phyloP scores from a whole-genome alignment of 129 eudicot genomes.

The Chrysanthemum seticuspe region DNA sequence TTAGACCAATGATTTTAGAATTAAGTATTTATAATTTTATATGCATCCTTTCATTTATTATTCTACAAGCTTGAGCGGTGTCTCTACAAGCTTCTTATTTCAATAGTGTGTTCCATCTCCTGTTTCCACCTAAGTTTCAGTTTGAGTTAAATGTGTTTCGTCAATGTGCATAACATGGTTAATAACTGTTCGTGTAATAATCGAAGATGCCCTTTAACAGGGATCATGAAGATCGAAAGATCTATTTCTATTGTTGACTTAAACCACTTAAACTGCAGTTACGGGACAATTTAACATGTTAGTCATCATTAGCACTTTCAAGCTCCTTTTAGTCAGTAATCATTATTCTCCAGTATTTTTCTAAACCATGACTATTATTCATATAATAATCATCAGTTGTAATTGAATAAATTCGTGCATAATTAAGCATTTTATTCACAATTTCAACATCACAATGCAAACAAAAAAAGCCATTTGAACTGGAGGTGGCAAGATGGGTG shows the following conservation, averaged over 20 bases:
- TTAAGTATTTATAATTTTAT: too few species aligned
- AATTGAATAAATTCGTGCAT: too few species aligned
- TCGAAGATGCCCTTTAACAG: conserved; percentile 34
- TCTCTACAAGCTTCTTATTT: conserved; percentile 56
- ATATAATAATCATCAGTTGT: background rate
- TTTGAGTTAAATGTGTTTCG: conserved; percentile 14
- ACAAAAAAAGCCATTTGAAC: too few species aligned
- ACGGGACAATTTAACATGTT: conserved; percentile 65
- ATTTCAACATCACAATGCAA: too few species aligned
- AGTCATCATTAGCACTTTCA: conserved; percentile 34
- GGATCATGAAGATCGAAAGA: conserved; percentile 60
- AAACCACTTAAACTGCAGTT: conserved; percentile 47
- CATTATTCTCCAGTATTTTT: conserved; percentile 4
- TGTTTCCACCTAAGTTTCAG: conserved; percentile 14
- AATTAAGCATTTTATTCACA: too few species aligned
- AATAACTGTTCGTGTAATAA: conserved; percentile 12
- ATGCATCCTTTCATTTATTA: too few species aligned
- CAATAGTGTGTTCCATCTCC: conserved; percentile 44
- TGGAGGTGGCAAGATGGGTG: too few species aligned
- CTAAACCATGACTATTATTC: conserved; percentile 10
- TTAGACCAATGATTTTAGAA: too few species aligned
- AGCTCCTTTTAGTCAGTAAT: conserved; percentile 7
- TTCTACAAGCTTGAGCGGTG: conserved; percentile 26
- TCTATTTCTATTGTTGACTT: conserved; percentile 39
- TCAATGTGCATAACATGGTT: conserved; percentile 19